phyloP scores from a whole-genome alignment of 139 green algal genomes.

The Picochlorum sp. region DNA sequence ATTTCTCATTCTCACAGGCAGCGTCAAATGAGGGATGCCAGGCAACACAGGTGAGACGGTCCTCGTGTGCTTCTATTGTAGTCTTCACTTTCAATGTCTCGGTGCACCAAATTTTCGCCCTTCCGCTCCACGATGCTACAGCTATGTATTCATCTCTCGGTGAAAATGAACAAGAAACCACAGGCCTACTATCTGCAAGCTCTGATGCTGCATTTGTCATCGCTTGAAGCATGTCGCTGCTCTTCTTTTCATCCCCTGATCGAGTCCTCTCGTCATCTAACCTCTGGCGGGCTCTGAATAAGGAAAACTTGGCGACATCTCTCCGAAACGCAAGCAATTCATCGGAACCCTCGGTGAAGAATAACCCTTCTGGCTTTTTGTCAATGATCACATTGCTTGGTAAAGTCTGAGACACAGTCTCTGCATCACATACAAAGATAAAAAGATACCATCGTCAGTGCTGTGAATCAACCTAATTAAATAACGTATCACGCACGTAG shows the following conservation, averaged over 20 bases:
- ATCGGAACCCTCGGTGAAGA: slow-evolving; percentile 84
- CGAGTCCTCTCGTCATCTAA: slow-evolving; percentile 19
- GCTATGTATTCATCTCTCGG: slow-evolving; percentile 53
- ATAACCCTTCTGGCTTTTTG: slow-evolving; percentile 53
- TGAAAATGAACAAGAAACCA: slow-evolving; percentile 66
- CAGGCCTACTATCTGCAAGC: slow-evolving; percentile 79
- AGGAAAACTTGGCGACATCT: slow-evolving; percentile 65
- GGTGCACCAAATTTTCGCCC: slow-evolving; percentile 61
- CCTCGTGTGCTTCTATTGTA: slow-evolving; percentile 51
- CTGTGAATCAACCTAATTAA: no score
- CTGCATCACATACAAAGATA: not conserved
- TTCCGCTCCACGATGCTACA: slow-evolving; percentile 67
- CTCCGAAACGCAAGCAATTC: slow-evolving; percentile 49
- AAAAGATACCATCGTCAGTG: not conserved
- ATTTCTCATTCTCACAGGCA: slow-evolving; percentile 1
- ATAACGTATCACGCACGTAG: not conserved
- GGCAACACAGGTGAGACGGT: slow-evolving; percentile 74
- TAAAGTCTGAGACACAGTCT: not conserved
- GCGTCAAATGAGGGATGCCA: slow-evolving; percentile 68
- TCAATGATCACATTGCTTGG: not conserved
- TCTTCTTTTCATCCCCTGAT: no score
- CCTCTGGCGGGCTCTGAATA: slow-evolving; percentile 53
- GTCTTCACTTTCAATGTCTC: slow-evolving; percentile 28
- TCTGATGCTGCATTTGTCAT: slow-evolving; percentile 48
- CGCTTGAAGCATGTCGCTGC: not conserved